Evolutionary conservation across 305 asterid species (phyloP), one percentile per base, ranked within the genome.

Genomic region (Fraxinus xanthoxyloides): DNA sequence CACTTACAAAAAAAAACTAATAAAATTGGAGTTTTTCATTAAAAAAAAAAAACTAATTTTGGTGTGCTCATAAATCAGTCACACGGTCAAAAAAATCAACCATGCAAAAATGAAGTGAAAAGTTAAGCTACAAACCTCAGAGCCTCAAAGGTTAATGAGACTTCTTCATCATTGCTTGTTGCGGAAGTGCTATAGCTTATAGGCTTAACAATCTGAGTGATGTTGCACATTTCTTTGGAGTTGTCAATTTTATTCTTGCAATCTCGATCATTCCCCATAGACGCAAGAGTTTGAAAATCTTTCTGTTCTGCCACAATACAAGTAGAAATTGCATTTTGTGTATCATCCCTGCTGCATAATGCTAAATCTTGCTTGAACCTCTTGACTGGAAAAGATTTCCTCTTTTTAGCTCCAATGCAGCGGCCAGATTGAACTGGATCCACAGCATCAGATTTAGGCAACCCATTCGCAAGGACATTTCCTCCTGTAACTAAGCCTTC

Each of bases 371-470:
- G 89, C 86, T 80, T 92, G 86, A 95, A 94, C 84, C 99, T 89
- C 88, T 89, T 93, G 46, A 95, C 99, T 61, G 87, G 86, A 80
- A 97, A 97, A 79, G 98, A 95, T 88, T 95, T 95, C 88, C 99
- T 91, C 91, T 82, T 90, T 81, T 72, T 95, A 74, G 99, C 95
- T 78, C 99, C 97, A 34, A 86, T 91, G 82, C 84, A 85, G 38
- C 97, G 98, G 84, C 90, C 90, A 65, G 84, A 75, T 83, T 89
- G 92, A 79, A 81, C 79, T 21, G 85, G 74, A 51, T 85, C 94
- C 23, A 72, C 82, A 76, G 79, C 84, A 81, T 86, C 89, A 12
- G 86, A 56, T 85, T 80, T 90, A 54, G 77, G 82, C 81, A 82
- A 69, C 82, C 89, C 89, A 79, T 77, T 89, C 30, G 80, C 82